Base-by-base conservation (phyloP, 768 basidiomycete species). In the Hebeloma cylindrosporum region DNA sequence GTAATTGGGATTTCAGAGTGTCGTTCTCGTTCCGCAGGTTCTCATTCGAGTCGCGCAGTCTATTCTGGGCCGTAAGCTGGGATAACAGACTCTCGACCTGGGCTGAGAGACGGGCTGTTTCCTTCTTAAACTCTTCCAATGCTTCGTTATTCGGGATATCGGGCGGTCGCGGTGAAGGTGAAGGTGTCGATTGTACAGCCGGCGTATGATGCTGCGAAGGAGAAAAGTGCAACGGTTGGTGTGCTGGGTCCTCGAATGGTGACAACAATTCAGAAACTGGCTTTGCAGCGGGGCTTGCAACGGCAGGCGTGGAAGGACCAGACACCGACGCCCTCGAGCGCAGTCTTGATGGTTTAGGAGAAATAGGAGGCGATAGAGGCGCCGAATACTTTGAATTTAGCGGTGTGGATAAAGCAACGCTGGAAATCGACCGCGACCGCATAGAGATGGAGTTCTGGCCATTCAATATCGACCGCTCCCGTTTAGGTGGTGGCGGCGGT, bases 51-150 rank as follows among this genome's bases (percentile, higher is more conserved):
- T 58, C 59, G n/a, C 58, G 52, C 11, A 60, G 47, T 9, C 48
- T 55, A 29, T 58, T 60, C 40, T 66, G 63, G 0, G 46, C 50
- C 8, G 50, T 54, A 3, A 66, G 54, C 34, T 66, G 67, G 5
- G 45, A 28, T 16, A 63, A 57, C 11, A 67, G 48, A 7, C 47
- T 53, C 35, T 64, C 59, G 4, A 67, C 57, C 23, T 65, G 57
- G n/a, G 46, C 34, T 25, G 54, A 46, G 27, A 66, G 51, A n/a
- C 54, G 40, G 11, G 62, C 54, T 7, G 58, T 64, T 36, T 65
- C 65, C 13, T 56, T 56, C 36, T 58, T 61, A 37, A 60, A 56
- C 25, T 56, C 59, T 28, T 59, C 58, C 2, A 63, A 34, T 7
- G 56, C 51, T 30, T 59, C 61, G 17, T 56, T 32, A 29, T 58